These are phyloP conservation scores for Dentipellis fragilis DNA, from an alignment of 768 basidiomycete species.

Conservation along the genomic window DNA sequence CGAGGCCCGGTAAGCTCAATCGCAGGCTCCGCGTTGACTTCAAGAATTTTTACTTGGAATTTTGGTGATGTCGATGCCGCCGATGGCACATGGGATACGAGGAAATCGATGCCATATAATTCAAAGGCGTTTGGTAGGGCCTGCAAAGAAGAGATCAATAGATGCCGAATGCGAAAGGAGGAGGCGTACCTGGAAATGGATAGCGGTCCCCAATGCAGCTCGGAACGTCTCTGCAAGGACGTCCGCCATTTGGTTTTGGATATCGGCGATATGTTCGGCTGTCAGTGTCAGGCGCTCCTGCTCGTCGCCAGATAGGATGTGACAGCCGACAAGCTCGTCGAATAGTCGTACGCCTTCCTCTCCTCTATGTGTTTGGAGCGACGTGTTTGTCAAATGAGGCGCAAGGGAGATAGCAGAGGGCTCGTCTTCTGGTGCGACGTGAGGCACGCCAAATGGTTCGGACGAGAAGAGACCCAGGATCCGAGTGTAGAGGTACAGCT, in stretches of 20 bases:
- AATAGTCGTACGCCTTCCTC: slow-evolving; percentile 70
- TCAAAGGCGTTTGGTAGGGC: slow-evolving; percentile 89
- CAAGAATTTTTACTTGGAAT: slow-evolving; percentile 67
- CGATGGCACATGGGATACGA: slow-evolving; percentile 41
- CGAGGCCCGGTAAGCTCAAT: slow-evolving; percentile 87
- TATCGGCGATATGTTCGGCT: slow-evolving; percentile 31
- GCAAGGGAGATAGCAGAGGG: slow-evolving; percentile 37
- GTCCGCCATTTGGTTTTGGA: slow-evolving; percentile 52
- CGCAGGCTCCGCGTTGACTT: slow-evolving; percentile 93
- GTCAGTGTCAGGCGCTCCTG: slow-evolving; percentile 17
- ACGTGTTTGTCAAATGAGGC: slow-evolving; percentile 89
- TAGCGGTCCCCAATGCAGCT: slow-evolving; percentile 72
- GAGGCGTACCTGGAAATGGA: slow-evolving; percentile 70
- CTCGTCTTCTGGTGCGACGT: slow-evolving; percentile 16
- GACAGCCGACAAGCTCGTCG: slow-evolving; percentile 67
- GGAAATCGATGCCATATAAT: slow-evolving; percentile 88
- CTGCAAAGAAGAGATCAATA: slow-evolving; percentile 27
- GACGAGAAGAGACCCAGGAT: slow-evolving; percentile 86
- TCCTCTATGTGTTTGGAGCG: slow-evolving; percentile 59
- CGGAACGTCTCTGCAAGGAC: slow-evolving; percentile 74
- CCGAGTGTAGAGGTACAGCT: slow-evolving; percentile 70
- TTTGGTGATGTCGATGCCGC: slow-evolving; percentile 12
- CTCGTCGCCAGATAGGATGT: slow-evolving; percentile 30
- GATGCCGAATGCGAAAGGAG: background rate
- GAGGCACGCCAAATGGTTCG: slow-evolving; percentile 52